Conservation (phyloP, 1,284 basidiomycete species). For the Puccinia polysora region DNA sequence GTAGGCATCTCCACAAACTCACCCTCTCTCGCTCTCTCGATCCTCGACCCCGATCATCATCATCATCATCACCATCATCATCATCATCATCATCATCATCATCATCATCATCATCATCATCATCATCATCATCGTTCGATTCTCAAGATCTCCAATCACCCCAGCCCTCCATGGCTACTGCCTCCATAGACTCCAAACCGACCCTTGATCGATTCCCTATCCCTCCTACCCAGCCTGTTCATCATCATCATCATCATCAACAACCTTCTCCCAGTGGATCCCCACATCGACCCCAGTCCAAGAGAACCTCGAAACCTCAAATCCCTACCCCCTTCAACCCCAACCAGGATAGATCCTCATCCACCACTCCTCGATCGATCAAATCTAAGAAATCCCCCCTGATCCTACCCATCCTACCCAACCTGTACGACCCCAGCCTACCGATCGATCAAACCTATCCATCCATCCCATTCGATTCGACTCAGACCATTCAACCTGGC, state of each 20-base stretch:
- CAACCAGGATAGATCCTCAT: too few species aligned
- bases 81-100: not conserved
- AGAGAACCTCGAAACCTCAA: too few species aligned
- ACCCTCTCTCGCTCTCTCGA: too few species aligned
- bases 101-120: not conserved
- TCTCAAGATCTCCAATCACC: too few species aligned
- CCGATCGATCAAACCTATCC: not conserved
- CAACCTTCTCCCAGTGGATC: too few species aligned
- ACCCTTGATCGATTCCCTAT: not conserved
- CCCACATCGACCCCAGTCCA: too few species aligned
- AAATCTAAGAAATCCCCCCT: not conserved
- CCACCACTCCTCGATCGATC: not conserved
- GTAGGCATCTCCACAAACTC: too few species aligned
- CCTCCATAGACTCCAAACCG: not conserved
- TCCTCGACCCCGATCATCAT: not conserved
- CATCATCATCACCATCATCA: not conserved
- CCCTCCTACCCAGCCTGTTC: too few species aligned
- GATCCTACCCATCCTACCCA: not conserved
- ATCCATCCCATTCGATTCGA: not conserved
- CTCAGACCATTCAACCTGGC: slow-evolving; percentile 4
- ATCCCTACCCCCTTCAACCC: too few species aligned
- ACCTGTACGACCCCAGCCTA: not conserved
- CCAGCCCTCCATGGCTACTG: not conserved
- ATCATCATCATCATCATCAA: too few species aligned
- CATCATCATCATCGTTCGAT: too few species aligned